Percentiles rank a stretch among this genome's conserved stretches.
Conservation (phyloP, 768 basidiomycete genomes). For the Lactarius vividus region DNA sequence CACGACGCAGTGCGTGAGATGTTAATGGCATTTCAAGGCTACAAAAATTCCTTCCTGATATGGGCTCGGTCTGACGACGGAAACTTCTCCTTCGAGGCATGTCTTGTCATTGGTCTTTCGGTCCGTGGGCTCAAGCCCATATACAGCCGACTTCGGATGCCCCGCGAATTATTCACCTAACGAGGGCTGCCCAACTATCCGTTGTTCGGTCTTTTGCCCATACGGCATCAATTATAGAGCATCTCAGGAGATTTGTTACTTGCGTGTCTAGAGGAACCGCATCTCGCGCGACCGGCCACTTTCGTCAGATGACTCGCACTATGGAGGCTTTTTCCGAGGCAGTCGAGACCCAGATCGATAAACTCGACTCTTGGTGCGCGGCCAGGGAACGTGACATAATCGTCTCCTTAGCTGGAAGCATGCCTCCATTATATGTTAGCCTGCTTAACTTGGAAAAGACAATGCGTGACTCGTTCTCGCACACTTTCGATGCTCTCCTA, state of each 20-base stretch:
- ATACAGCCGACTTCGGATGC: slow-evolving; percentile 48
- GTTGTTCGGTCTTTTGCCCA: slow-evolving; percentile 56
- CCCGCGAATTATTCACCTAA: slow-evolving; percentile 65
- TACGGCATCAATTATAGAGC: slow-evolving; percentile 58
- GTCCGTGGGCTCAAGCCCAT: background rate
- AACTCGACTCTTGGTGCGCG: slow-evolving; percentile 71
- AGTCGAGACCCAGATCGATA: slow-evolving; percentile 54
- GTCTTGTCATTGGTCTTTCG: slow-evolving; percentile 18
- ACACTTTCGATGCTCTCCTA: slow-evolving; percentile 56
- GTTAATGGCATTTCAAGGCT: slow-evolving; percentile 72
- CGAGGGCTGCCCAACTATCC: slow-evolving; percentile 62
- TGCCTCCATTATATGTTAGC: slow-evolving; percentile 52
- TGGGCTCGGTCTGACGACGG: slow-evolving; percentile 32
- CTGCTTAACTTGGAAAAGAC: slow-evolving; percentile 63
- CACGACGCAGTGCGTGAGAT: slow-evolving; percentile 76
- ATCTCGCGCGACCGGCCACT: slow-evolving; percentile 20
- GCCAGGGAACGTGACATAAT: slow-evolving; percentile 63
- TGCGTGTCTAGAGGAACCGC: slow-evolving; percentile 42
- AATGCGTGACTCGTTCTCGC: slow-evolving; percentile 53
- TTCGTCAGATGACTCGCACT: slow-evolving; percentile 46
- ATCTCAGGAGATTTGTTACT: slow-evolving; percentile 59
- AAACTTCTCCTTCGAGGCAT: slow-evolving; percentile 35
- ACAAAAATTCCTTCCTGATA: slow-evolving; percentile 54
- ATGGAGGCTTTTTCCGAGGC: slow-evolving; percentile 85
- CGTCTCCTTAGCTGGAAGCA: slow-evolving; percentile 50